These are phyloP conservation scores for Cicer arietinum DNA, from an alignment of 306 rosid species.

Conservation along the genomic window DNA sequence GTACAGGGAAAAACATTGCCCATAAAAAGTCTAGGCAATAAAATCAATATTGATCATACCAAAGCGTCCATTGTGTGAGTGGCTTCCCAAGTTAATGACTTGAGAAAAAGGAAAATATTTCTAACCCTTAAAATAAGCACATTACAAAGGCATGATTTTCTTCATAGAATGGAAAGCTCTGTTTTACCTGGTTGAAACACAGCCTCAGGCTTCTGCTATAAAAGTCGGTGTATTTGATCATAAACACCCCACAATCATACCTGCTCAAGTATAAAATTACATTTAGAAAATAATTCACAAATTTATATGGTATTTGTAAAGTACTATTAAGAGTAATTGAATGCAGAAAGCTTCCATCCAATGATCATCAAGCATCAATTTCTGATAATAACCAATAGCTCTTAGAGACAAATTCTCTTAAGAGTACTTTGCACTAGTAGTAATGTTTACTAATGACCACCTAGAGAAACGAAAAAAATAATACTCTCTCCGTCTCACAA, in stretches of 20 bases:
- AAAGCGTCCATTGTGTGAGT: constrained; percentile 12
- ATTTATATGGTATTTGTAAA: constrained; percentile 4
- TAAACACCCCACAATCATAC: constrained; percentile 89
- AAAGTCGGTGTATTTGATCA: constrained; percentile 91
- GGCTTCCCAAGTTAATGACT: constrained; percentile 9
- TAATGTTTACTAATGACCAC: not conserved
- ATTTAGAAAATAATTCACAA: constrained; percentile 36
- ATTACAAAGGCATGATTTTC: constrained; percentile 2
- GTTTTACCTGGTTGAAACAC: constrained; percentile 83
- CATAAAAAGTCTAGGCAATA: not conserved
- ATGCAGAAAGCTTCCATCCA: constrained; percentile 19
- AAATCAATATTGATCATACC: not conserved
- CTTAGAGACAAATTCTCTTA: not conserved
- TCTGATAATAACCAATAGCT: constrained; percentile 2
- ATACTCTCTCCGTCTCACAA: not conserved
- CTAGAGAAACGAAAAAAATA: not conserved
- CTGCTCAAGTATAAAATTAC: constrained; percentile 51
- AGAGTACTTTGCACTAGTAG: not conserved
- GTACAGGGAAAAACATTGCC: not conserved
- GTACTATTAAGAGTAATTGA: not conserved
- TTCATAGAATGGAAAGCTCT: constrained; percentile 33
- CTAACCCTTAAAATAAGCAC: constrained; percentile 20
- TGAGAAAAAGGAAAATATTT: constrained; percentile 4
- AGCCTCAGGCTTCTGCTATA: constrained; percentile 83
- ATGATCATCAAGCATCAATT: constrained; percentile 5